These are phyloP conservation scores for Candida frijolesensis DNA, from an alignment of 1,139 yeast species.

Conservation along the genomic window DNA sequence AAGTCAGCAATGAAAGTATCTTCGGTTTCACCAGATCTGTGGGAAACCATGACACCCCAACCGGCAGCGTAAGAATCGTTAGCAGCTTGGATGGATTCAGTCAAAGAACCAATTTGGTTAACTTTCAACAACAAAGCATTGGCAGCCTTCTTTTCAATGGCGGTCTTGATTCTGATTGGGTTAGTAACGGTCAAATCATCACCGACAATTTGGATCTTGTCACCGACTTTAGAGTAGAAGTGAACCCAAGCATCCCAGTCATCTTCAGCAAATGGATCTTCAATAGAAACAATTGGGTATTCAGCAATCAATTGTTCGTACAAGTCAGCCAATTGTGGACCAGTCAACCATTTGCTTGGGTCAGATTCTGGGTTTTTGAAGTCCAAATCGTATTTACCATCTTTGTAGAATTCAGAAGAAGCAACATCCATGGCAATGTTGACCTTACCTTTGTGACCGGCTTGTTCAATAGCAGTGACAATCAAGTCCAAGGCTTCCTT, in stretches of 20 bases:
- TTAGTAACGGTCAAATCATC: slow-evolving; percentile 98
- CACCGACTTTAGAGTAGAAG: slow-evolving; percentile 71
- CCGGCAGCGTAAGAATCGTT: slow-evolving; percentile 86
- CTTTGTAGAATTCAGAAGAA: slow-evolving; percentile 94
- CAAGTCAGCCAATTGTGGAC: slow-evolving; percentile 80
- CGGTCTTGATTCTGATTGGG: slow-evolving; percentile 89
- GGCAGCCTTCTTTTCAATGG: slow-evolving; percentile 93
- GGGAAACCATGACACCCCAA: slow-evolving; percentile 98
- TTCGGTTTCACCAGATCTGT: slow-evolving; percentile 99
- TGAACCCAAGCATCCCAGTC: slow-evolving; percentile 98
- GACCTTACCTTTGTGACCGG: slow-evolving; percentile 92
- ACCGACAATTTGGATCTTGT: slow-evolving; percentile 84
- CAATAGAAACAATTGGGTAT: slow-evolving; percentile 96
- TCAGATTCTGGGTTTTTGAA: slow-evolving; percentile 95
- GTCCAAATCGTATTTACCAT: slow-evolving; percentile 94
- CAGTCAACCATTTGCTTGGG: slow-evolving; percentile 84
- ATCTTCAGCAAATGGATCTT: slow-evolving; percentile 98
- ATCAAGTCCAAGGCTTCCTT: slow-evolving; percentile 95
- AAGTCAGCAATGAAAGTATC: slow-evolving; percentile 97
- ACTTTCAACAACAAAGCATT: slow-evolving; percentile 93
- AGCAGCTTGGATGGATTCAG: slow-evolving; percentile 94
- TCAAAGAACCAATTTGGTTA: slow-evolving; percentile 89
- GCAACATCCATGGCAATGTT: slow-evolving; percentile 94
- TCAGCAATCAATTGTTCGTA: slow-evolving; percentile 76
- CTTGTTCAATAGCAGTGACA: slow-evolving; percentile 78